These are phyloP conservation scores for Filosporella fistucella DNA, from an alignment of 495 filamentous ascomycete genomes.

Conservation along the genomic window DNA sequence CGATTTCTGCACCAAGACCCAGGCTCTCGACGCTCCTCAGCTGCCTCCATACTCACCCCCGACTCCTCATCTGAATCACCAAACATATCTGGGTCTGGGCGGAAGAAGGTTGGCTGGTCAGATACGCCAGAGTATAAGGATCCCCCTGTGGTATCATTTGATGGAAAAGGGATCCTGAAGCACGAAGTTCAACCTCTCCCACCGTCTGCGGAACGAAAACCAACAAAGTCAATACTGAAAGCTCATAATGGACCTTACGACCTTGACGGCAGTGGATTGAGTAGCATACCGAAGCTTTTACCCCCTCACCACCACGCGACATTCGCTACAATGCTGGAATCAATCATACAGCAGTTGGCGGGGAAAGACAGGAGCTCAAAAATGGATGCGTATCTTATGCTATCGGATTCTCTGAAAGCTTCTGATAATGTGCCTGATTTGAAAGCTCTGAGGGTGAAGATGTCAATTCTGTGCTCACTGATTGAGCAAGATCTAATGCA, in stretches of 20 bases:
- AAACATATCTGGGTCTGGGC: constrained; percentile 40
- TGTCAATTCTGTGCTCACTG: constrained; percentile 68
- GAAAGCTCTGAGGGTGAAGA: constrained; percentile 67
- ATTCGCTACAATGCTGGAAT: constrained; percentile 77
- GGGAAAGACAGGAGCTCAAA: constrained; percentile 61
- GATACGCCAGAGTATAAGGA: constrained; percentile 69
- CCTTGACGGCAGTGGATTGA: constrained; percentile 29
- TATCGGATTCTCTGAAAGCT: constrained; percentile 69
- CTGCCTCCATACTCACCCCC: constrained; percentile 37
- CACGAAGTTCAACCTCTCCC: constrained; percentile 44
- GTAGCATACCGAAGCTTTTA: constrained; percentile 28
- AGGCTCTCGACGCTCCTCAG: constrained; percentile 4
- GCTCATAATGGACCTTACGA: constrained; percentile 36
- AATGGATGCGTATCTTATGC: constrained; percentile 80
- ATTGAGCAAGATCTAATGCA: constrained; percentile 72
- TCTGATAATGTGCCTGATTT: constrained; percentile 72
- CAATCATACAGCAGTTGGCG: constrained; percentile 71
- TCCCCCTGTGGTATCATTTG: constrained; percentile 38
- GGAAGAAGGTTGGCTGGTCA: constrained; percentile 74
- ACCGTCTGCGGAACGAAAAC: constrained; percentile 60
- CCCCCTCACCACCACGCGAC: constrained; percentile 32
- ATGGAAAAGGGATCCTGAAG: constrained; percentile 15
- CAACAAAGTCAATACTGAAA: constrained; percentile 87
- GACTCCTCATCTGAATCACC: constrained; percentile 28
- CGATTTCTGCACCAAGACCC: constrained; percentile 6